phyloP scores from a whole-genome alignment of 768 basidiomycete species.

The Boletus rubroflammeus region DNA sequence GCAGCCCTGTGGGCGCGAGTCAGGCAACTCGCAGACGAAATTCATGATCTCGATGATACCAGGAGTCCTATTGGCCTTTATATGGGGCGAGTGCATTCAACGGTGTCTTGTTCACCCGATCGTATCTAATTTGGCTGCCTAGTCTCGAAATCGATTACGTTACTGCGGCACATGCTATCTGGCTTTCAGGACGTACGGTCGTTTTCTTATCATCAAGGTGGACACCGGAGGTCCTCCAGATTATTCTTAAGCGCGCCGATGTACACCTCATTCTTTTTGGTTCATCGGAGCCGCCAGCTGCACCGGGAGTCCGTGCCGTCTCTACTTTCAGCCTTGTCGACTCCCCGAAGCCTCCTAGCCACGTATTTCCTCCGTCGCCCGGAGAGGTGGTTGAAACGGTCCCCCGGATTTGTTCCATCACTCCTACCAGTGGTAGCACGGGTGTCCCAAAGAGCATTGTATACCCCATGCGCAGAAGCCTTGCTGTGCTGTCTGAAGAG shows the following conservation, averaged over 20 bases:
- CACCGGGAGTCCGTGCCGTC: constrained; percentile 9
- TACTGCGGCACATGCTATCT: constrained; percentile 28
- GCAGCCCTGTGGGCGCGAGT: constrained; percentile 29
- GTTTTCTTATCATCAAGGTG: constrained; percentile 26
- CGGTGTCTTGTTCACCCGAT: neutral
- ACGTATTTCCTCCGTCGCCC: constrained; percentile 11
- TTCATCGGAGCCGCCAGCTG: constrained; percentile 8
- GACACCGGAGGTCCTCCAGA: constrained; percentile 22
- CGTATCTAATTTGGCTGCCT: neutral
- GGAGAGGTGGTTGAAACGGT: constrained; percentile 15
- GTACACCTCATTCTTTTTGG: constrained; percentile 24
- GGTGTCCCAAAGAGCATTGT: constrained; percentile 17
- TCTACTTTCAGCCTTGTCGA: constrained; percentile 20
- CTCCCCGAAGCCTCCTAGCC: constrained; percentile 6
- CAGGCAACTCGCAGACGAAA: constrained; percentile 22
- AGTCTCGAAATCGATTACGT: constrained; percentile 30
- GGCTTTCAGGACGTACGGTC: constrained; percentile 29
- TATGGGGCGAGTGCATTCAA: constrained; percentile 14
- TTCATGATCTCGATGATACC: constrained; percentile 22
- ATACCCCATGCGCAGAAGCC: constrained; percentile 15
- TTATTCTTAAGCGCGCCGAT: constrained; percentile 20
- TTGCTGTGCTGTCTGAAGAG: constrained; percentile 12
- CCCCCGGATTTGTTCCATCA: constrained; percentile 12
- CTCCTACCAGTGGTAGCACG: constrained; percentile 26
- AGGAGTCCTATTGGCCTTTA: constrained; percentile 27